A percentile compares a stretch with the other conserved stretches of the same genome.
Conservation (phyloP, 1,139 yeast genomes). For the Candida gigantensis region DNA sequence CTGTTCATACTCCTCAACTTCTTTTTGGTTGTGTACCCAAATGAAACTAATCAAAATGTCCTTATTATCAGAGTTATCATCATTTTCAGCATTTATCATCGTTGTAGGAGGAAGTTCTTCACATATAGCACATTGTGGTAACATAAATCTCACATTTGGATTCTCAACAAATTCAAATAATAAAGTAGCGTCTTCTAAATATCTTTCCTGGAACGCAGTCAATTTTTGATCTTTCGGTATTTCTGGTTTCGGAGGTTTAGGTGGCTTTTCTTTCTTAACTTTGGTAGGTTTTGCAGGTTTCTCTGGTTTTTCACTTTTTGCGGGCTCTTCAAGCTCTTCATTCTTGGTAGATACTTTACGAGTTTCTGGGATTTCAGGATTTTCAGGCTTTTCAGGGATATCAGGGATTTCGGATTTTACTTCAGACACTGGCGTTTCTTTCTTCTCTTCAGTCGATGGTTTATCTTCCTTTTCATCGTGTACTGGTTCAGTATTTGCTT, state of each 20-base stretch:
- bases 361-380: background rate
- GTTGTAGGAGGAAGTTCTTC: conserved; percentile 50
- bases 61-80: conserved; percentile 30
- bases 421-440: too few relatives aligned
- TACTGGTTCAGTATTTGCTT: too few relatives aligned
- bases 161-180: conserved; percentile 85
- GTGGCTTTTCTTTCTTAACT: conserved; percentile 23
- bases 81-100: conserved; percentile 22
- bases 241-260: conserved; percentile 17
- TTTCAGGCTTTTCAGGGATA: background rate
- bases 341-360: background rate
- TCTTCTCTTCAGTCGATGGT: too few relatives aligned
- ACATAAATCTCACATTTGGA: conserved; percentile 66
- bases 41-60: conserved; percentile 68
- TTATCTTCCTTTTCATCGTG: too few relatives aligned
- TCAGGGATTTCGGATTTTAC: too few relatives aligned
- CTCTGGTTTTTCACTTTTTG: conserved; percentile 8
- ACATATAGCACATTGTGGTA: conserved; percentile 76
- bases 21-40: conserved; percentile 56
- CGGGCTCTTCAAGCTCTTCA: background rate
- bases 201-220: conserved; percentile 76
- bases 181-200: conserved; percentile 66
- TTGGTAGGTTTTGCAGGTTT: conserved; percentile 25
- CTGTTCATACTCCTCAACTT: conserved; percentile 49
- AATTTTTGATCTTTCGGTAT: conserved; percentile 50